Base-by-base conservation (phyloP, 2,329 filamentous ascomycete genomes). In the Ceratocystiopsis minuta region DNA sequence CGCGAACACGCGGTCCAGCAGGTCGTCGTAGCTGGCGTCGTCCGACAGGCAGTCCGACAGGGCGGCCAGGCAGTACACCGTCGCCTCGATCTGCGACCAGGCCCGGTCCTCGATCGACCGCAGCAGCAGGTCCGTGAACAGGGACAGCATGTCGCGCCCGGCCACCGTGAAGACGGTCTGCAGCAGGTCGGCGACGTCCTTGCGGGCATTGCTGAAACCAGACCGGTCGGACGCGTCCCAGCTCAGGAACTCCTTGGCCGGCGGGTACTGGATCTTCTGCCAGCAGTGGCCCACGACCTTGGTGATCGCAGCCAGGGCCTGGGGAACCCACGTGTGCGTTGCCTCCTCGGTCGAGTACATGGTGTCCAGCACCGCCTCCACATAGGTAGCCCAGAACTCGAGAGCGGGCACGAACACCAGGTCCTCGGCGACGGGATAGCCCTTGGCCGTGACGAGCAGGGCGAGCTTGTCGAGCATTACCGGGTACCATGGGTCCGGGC, bases 321-420 rank as follows among this genome's bases (percentile, higher is more conserved):
- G 56, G 9, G 63, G 59, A 39, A 78, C 65, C 77, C 78, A 84
- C 7, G 62, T 28, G 10, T 43, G 39, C 58, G 5, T 58, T 54
- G 4, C 60, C 59, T 28, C 11, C 24, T 67, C 63, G n/a, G 65
- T 64, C 1, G 68, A 66, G 46, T 66, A 72, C 37, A 70, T 60
- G 11, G 60, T 64, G 53, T 75, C 80, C 45, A 66, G 71, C 63
- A 76, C 66, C 13, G 72, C 71, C 57, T 86, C 82, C 6, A 82
- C 72, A 54, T 78, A 85, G 1, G 73, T 77, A 16, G 73, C 78
- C 83, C 84, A 90, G 54, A 90, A 88, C 51, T 90, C 82, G 14
- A 88, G 66, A 1, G 78, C 73, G 1, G 75, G 72, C 1, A 81
- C 71, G 43, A 84, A 86, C 12, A 86, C 73, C 48, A 74, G 76